Evolutionary conservation across 2,329 filamentous ascomycete species (phyloP).

Genomic region (Exophiala bonariae): DNA sequence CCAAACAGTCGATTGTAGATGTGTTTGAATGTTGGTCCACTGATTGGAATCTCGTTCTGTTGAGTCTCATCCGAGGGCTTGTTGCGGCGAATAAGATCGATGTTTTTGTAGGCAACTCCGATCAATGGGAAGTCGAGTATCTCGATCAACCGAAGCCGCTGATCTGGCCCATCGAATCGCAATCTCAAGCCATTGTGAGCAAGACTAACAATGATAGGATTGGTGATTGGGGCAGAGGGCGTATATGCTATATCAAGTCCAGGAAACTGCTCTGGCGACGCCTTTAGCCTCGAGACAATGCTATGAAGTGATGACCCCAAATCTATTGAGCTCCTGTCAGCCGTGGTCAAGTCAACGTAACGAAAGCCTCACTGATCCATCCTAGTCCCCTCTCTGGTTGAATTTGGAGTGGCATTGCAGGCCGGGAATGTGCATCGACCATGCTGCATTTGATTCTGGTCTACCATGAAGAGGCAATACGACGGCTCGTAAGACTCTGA

Average conservation of each 20-base stretch:
- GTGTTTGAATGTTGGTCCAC: conserved; percentile 78
- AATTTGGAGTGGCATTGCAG: conserved; percentile 54
- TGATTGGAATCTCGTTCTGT: conserved; percentile 36
- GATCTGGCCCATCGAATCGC: conserved; percentile 90
- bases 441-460: conserved; percentile 7
- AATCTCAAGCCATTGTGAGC: conserved; percentile 85
- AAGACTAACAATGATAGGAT: conserved; percentile 73
- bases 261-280: conserved; percentile 78
- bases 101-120: conserved; percentile 76
- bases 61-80: conserved; percentile 43
- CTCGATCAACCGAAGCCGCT: conserved; percentile 87
- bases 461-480: too few relatives aligned
- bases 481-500: too few relatives aligned
- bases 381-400: conserved; percentile 66
- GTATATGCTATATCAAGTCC: conserved; percentile 82
- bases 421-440: conserved; percentile 12
- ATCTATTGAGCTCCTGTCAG: conserved; percentile 49
- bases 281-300: conserved; percentile 81
- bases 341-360: conserved; percentile 4
- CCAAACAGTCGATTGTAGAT: conserved; percentile 93
- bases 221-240: conserved; percentile 68
- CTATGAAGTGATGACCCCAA: conserved; percentile 92
- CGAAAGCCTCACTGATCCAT: conserved; percentile 51
- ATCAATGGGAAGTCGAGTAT: conserved; percentile 86
- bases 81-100: conserved; percentile 68